Conservation (phyloP, 805 yeast species). For the Lachancea thermotolerans region DNA sequence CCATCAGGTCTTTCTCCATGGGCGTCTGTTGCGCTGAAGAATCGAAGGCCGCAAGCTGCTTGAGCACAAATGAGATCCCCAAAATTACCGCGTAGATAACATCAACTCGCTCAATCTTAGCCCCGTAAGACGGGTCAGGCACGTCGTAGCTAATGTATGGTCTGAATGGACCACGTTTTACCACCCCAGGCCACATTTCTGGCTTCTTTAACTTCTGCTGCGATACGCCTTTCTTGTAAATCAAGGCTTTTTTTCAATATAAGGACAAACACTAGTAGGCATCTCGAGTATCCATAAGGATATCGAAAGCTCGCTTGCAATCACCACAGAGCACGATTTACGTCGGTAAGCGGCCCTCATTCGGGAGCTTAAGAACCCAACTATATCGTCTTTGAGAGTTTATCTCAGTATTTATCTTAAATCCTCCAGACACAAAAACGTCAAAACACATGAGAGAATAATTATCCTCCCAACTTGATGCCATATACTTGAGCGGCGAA, state of each 20-base stretch:
- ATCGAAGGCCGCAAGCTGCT: not conserved
- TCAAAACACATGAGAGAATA: no score
- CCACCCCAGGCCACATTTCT: not conserved
- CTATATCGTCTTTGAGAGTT: no score
- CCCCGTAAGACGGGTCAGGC: not conserved
- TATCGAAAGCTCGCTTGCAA: not conserved
- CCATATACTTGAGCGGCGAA: no score
- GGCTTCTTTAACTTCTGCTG: not conserved
- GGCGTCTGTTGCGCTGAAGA: not conserved
- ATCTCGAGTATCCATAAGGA: not conserved
- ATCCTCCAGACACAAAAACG: no score
- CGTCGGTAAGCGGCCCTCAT: no score
- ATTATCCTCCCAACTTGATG: no score
- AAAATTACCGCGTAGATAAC: not conserved
- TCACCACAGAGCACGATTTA: no score
- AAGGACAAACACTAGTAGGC: not conserved
- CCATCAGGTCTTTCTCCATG: conserved; percentile 10
- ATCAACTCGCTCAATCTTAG: not conserved
- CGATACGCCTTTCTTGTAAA: not conserved
- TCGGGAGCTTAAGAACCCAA: no score
- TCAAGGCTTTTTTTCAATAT: not conserved
- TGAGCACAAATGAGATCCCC: conserved; percentile 1
- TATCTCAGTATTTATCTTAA: no score
- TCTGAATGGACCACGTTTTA: not conserved
- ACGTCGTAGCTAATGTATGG: not conserved